These are phyloP conservation scores for Waitea zeae DNA, from an alignment of 1,284 basidiomycete genomes.

Conservation along the genomic window DNA sequence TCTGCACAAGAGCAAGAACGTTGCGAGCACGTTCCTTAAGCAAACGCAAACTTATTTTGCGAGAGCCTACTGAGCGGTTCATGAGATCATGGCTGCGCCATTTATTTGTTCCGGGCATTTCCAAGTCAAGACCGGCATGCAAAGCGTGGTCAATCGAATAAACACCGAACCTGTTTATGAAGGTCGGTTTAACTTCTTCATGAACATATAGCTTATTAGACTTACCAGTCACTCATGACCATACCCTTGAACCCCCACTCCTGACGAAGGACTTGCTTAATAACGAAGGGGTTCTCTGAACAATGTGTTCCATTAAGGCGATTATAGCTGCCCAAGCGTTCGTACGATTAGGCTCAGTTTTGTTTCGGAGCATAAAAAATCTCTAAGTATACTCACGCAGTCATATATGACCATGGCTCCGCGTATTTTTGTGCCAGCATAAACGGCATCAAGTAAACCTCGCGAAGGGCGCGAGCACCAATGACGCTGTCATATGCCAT, in stretches of 20 bases:
- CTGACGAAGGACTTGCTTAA: slow-evolving; percentile 39
- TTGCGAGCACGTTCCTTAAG: slow-evolving; percentile 44
- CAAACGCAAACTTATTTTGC: slow-evolving; percentile 29
- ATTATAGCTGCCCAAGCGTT: slow-evolving; percentile 31
- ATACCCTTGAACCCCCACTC: slow-evolving; percentile 56
- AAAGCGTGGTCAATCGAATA: slow-evolving; percentile 39
- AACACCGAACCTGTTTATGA: slow-evolving; percentile 32
- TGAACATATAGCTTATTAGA: slow-evolving; percentile 2
- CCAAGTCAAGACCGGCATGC: slow-evolving; percentile 51
- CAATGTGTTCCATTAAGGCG: slow-evolving; percentile 45
- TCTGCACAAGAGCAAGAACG: slow-evolving; percentile 48
- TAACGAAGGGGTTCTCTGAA: slow-evolving; percentile 35
- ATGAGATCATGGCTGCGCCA: slow-evolving; percentile 43
- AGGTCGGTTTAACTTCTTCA: slow-evolving; percentile 3
- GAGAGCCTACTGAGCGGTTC: slow-evolving; percentile 30
- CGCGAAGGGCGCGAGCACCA: slow-evolving; percentile 44
- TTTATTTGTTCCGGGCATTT: slow-evolving; percentile 51
- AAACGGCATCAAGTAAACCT: slow-evolving; percentile 59
- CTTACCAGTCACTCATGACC: slow-evolving; percentile 49
- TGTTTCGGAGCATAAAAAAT: slow-evolving; percentile 5
- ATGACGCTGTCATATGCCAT: slow-evolving; percentile 45
- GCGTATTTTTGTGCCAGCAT: slow-evolving; percentile 48
- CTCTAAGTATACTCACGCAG: slow-evolving; percentile 21
- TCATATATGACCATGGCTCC: slow-evolving; percentile 46
- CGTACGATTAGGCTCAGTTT: neutral